These are phyloP conservation scores for Hirsutella minnesotensis DNA, from an alignment of 2,329 filamentous ascomycete species.

Conservation along the genomic window DNA sequence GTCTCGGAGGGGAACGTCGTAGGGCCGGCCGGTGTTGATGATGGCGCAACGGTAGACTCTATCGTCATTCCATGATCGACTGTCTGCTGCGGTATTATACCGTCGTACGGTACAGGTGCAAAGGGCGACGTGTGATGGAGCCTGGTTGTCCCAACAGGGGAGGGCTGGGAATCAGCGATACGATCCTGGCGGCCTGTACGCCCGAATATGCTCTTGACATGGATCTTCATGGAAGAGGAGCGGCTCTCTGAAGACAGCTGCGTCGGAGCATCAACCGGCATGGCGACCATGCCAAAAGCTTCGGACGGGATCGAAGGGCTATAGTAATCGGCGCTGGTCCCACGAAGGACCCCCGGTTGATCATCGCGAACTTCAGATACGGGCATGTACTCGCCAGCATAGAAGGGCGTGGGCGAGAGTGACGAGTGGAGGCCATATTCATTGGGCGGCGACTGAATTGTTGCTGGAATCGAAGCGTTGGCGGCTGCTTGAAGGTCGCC, in stretches of 20 bases:
- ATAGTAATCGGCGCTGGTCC: constrained; percentile 29
- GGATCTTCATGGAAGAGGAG: constrained; percentile 22
- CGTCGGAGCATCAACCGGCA: constrained; percentile 6
- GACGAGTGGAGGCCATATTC: constrained; percentile 5
- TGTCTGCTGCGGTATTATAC: not conserved
- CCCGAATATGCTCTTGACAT: constrained; percentile 23
- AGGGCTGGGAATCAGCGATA: constrained; percentile 12
- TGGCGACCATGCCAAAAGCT: constrained; percentile 26
- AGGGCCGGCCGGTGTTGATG: not conserved
- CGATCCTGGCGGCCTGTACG: constrained; percentile 20
- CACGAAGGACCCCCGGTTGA: constrained; percentile 19
- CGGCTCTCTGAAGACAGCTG: constrained; percentile 8
- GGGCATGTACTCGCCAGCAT: constrained; percentile 15
- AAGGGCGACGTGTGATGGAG: not conserved
- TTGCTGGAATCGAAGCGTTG: not conserved
- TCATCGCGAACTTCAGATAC: constrained; percentile 13
- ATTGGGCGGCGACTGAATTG: constrained; percentile 1
- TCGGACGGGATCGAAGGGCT: constrained; percentile 27
- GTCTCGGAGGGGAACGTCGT: not conserved
- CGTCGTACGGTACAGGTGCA: not conserved
- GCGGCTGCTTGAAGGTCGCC: not conserved
- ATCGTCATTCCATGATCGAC: too few species aligned
- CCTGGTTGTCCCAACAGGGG: not conserved
- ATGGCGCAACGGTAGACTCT: not conserved
- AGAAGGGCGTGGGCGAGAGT: constrained; percentile 8